A percentile compares a stretch with the other conserved stretches of the same genome.
Conservation (phyloP, 345 rosid genomes). For the Lenwebbia sp. region DNA sequence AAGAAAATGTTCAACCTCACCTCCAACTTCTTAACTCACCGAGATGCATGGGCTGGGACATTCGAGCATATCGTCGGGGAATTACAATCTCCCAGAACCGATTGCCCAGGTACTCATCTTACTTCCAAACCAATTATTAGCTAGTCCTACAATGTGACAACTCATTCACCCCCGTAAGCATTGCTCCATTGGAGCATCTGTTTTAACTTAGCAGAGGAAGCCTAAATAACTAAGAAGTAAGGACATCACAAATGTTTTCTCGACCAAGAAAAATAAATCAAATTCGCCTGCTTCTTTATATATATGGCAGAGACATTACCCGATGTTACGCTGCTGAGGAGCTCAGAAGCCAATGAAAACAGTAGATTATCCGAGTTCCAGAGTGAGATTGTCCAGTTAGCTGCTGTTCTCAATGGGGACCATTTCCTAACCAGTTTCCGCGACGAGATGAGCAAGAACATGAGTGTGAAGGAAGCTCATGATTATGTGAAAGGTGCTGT, state of each 20-base stretch:
- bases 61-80: constrained; percentile 65
- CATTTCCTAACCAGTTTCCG: constrained; percentile 84
- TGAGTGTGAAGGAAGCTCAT: constrained; percentile 80
- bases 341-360: constrained; percentile 60
- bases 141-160: not conserved
- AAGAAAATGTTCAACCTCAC: constrained; percentile 83
- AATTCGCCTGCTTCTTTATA: not conserved
- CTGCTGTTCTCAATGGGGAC: constrained; percentile 89
- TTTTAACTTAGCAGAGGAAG: not conserved
- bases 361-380: constrained; percentile 64
- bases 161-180: not conserved
- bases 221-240: not conserved
- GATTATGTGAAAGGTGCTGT: constrained; percentile 62
- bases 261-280: not conserved
- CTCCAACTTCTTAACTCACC: constrained; percentile 82
- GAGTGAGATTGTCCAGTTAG: constrained; percentile 83
- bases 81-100: constrained; percentile 71
- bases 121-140: not conserved
- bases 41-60: constrained; percentile 98
- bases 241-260: not conserved
- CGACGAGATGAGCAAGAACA: constrained; percentile 59
- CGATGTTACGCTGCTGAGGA: constrained; percentile 58
- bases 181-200: not conserved
- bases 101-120: constrained; percentile 56
- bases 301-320: constrained; percentile 57